Evolutionary conservation across 2,329 filamentous ascomycete species (phyloP), one percentile per base, ranked within the genome.

Genomic region (Endoconidiophora polonica): DNA sequence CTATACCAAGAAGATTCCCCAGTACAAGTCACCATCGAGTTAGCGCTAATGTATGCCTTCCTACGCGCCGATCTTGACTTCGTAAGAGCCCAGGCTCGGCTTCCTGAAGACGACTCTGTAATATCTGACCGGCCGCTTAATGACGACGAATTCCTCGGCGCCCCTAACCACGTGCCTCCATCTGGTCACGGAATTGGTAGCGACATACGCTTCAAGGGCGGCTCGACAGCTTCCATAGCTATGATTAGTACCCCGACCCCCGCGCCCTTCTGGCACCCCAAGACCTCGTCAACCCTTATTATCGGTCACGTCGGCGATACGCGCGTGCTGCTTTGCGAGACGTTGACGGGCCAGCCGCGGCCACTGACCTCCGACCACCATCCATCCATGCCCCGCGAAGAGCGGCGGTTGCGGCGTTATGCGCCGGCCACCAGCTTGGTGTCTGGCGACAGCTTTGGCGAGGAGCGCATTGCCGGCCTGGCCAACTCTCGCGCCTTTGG

Each of bases 401-500:
- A 83, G 7, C 80, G 78, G 40, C 78, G 91, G 5, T 73, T 98
- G 22, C 82, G 88, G 42, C 81, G 88, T 45, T 96, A 88, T 61
- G 84, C 87, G 1, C 67, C 68, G 36, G 77, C 83, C 26, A 81
- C 71, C 23, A 73, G 82, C 2, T 90, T 96, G 61, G 82, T 94
- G 16, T 91, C 90, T 22, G 66, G 65, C 0, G 91, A 98, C 66
- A 93, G 86, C 33, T 98, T 98, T 63, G 91, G 91, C 60, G 91
- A 98, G 66, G 88, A 96, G 66, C 86, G 91, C 57, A 91, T 98
- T 64, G 81, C 81, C 12, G 90, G 91, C 0, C 73, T 98, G 0
- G 91, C 91, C 57, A 98, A 98, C 66, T 93, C 86, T 29, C 83
- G 91, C 26, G 76, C 91, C 3, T 96, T 98, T 61, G 91, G 91